A percentile compares a stretch with the other conserved stretches of the same genome.
These are phyloP conservation scores for Mortierella polycephala DNA, from an alignment of 371 early-diverging fungal genomes.

Conservation along the genomic window DNA sequence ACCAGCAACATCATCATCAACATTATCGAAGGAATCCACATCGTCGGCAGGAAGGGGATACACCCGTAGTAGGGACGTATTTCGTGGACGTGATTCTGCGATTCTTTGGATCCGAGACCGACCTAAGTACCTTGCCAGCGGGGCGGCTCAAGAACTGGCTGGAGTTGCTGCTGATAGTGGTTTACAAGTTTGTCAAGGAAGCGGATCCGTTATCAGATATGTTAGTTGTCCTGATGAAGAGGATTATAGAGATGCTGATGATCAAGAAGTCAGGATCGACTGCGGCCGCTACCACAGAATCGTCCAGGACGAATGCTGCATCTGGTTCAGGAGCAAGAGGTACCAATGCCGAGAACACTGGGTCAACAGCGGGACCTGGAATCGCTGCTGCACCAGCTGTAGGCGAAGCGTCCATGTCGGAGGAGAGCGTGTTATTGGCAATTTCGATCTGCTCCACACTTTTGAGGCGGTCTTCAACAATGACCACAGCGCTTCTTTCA, in stretches of 20 bases:
- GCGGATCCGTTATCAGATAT: conserved; percentile 46
- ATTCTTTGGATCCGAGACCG: conserved; percentile 53
- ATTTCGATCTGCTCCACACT: conserved; percentile 67
- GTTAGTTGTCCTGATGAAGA: conserved; percentile 45
- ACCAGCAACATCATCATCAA: conserved; percentile 42
- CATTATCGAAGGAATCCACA: conserved; percentile 27
- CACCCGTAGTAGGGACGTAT: conserved; percentile 47
- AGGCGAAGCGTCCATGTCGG: conserved; percentile 61
- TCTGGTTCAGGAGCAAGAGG: not conserved
- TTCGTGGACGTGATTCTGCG: conserved; percentile 54
- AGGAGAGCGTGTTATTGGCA: conserved; percentile 68
- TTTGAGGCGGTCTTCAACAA: conserved; percentile 65
- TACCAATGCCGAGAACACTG: not conserved
- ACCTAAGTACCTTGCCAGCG: conserved; percentile 29
- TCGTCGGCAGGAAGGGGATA: conserved; percentile 28
- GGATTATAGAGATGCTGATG: conserved; percentile 49
- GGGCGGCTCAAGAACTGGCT: conserved; percentile 63
- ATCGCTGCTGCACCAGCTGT: conserved; percentile 1
- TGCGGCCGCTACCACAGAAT: not conserved
- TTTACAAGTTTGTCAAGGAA: conserved; percentile 64
- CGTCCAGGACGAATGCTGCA: not conserved
- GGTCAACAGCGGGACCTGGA: not conserved
- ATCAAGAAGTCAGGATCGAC: conserved; percentile 49
- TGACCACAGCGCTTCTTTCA: conserved; percentile 69
- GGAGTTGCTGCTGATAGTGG: conserved; percentile 63